These are phyloP conservation scores for Cymbidium sinense DNA, from an alignment of 106 monocot genomes.

Conservation along the genomic window DNA sequence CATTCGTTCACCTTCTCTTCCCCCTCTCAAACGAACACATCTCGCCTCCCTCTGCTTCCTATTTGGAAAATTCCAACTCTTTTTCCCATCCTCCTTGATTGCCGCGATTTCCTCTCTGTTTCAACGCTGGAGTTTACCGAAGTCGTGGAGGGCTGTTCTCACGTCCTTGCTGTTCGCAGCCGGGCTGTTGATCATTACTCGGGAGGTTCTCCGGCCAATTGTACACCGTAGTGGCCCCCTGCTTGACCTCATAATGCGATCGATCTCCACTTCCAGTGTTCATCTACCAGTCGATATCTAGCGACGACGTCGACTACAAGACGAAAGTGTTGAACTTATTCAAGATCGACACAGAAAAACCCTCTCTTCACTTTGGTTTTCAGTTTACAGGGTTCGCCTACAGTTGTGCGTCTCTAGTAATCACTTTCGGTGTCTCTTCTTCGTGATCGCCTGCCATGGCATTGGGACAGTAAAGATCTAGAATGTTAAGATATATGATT, in stretches of 20 bases:
- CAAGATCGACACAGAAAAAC: background rate
- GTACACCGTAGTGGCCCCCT: background rate
- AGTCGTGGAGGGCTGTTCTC: too few relatives aligned
- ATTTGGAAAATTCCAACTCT: too few relatives aligned
- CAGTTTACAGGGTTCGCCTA: background rate
- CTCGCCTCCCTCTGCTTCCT: too few relatives aligned
- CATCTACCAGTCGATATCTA: background rate
- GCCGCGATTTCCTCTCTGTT: too few relatives aligned
- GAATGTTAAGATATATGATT: conserved; percentile 81
- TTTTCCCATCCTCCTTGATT: too few relatives aligned
- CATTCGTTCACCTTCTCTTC: too few relatives aligned
- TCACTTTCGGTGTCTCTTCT: background rate
- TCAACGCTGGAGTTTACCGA: too few relatives aligned
- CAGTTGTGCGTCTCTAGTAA: background rate
- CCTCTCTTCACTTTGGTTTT: background rate
- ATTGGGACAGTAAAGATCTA: conserved; percentile 56
- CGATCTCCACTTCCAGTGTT: background rate
- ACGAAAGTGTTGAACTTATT: background rate
- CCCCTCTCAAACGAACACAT: too few relatives aligned
- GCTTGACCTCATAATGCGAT: background rate
- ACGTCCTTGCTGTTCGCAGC: too few relatives aligned
- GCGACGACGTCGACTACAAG: background rate
- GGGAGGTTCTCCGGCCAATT: too few relatives aligned
- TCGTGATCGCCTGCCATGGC: background rate
- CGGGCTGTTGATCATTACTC: too few relatives aligned